Percentiles rank a stretch among this genome's conserved stretches.
Evolutionary conservation across 2,329 filamentous ascomycete species (phyloP).

Genomic region (Dothideomycetes sp.): DNA sequence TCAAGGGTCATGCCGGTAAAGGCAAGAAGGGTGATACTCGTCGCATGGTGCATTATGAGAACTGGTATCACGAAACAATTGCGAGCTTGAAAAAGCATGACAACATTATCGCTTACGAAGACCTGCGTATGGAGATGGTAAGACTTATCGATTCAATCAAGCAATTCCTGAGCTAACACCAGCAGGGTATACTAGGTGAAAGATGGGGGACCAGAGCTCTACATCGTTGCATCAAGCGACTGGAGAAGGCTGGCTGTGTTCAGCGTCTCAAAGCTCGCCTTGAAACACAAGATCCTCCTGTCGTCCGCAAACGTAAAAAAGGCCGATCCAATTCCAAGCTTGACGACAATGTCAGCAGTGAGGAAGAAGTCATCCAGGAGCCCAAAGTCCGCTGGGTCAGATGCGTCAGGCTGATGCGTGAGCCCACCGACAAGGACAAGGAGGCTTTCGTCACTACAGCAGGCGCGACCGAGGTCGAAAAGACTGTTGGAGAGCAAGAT

Average conservation of each 20-base stretch:
- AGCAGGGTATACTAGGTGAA: constrained; percentile 21
- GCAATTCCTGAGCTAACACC: constrained; percentile 2
- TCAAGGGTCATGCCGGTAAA: constrained; percentile 8
- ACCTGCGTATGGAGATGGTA: constrained; percentile 42
- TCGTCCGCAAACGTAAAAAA: constrained; percentile 2
- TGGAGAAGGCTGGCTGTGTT: constrained; percentile 33
- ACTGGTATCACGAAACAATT: constrained; percentile 41
- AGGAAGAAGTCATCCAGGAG: background rate
- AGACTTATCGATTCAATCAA: constrained; percentile 21
- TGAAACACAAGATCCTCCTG: background rate
- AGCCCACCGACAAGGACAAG: constrained; percentile 26
- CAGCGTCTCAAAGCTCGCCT: constrained; percentile 28
- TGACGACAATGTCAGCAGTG: background rate
- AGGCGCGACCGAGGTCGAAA: constrained; percentile 1
- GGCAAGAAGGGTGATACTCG: constrained; percentile 2
- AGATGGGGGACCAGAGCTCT: constrained; percentile 32
- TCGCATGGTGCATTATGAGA: constrained; percentile 33
- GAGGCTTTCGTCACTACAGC: constrained; percentile 17
- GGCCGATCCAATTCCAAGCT: too few species aligned
- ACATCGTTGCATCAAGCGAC: constrained; percentile 30
- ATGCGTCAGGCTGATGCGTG: constrained; percentile 34
- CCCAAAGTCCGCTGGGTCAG: constrained; percentile 18
- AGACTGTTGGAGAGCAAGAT: constrained; percentile 14
- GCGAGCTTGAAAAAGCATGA: constrained; percentile 39
- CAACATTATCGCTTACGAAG: constrained; percentile 43